Base-by-base conservation (phyloP, 306 rosid genomes). In the Erythrophleum fordii region DNA sequence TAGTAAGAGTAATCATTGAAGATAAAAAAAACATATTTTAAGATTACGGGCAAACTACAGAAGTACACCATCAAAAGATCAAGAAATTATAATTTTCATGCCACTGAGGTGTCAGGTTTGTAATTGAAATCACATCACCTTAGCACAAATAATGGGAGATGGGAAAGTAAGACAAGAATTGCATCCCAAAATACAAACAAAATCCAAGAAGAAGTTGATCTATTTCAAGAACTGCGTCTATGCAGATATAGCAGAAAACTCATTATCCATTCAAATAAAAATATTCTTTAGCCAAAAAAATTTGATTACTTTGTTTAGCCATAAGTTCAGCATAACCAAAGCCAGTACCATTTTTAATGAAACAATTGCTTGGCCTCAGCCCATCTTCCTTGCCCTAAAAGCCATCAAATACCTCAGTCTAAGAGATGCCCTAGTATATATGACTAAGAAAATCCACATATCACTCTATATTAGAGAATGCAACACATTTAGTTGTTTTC, bases 1-100 rank as follows among this genome's bases (percentile, higher is more conserved):
- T 69, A 45, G 82, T 37, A n/a, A 41, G 64, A 73, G 69, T 35
- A 37, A 73, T 80, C 12, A 61, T 69, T 72, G 72, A 52, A 80
- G 70, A n/a, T 31, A 69, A 41, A 68, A 51, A 77, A 58, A 17
- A 20, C 77, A 73, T 42, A 41, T 25, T 49, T 42, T 28, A 34
- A 35, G 48, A 83, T 65, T 44, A 53, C 68, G 29, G 29, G 73
- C 28, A 76, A 74, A 61, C 52, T 71, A 83, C 34, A 42, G 59
- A 79, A 71, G 56, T 37, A 14, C 25, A 37, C 9, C 29, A 65
- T 28, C 34, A 18, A 52, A 69, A 42, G 29, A 79, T 75, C 42
- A 64, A 77, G 44, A 56, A 39, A 17, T 39, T 41, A 73, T 56
- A 11, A n/a, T 79, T 64, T 82, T 76, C 53, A 73, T 16, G 0